Evolutionary conservation across 305 asterid genomes (phyloP), one percentile per base, ranked within the genome.

Genomic region (Ajuga reptans): DNA sequence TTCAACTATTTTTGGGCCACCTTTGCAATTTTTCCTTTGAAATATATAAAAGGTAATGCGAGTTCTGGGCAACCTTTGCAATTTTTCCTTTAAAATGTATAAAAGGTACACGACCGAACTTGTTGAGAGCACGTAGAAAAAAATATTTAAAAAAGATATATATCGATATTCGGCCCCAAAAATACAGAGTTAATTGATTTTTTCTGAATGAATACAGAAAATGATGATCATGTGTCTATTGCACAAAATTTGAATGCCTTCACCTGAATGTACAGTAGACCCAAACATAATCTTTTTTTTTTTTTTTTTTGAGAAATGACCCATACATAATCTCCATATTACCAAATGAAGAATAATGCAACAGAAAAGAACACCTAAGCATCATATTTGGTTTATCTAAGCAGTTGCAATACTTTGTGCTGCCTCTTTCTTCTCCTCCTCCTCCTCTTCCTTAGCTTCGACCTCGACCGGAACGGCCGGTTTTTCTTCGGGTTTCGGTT

Each of bases 391-490:
- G 9, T 36, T 5, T 64, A 29, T 27, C 41, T 62, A 62, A 16
- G 53, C 53, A 33, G 74, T 69, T 54, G 74, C 82, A 49, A 69
- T n/a, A n/a, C n/a, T 59, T 64, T 54, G 72, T 54, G 73, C 72
- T 64, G 50, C 84, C 75, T 61, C 86, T 50, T 72, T 66, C 66
- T 82, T 64, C 57, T 72, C 84, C 63, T 82, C 89, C 66, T 81
- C 69, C 54, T 42, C 74, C 66, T 54, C 77, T 67, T 79, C 88
- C 16, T 64, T 15, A 66, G 81, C 60, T 63, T 72, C 42, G 36
- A 60, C 78, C 80, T 72, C 78, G 55, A 62, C 79, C 1, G 65
- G 42, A 24, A 46, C 75, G 5, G 68, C 74, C 53, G 64, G 68
- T 50, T 41, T 70, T 2, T 47, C 1, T 7, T 34, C 82, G 0